Conservation (phyloP, 2,329 filamentous ascomycete species). For the Cladosporium sp. region DNA sequence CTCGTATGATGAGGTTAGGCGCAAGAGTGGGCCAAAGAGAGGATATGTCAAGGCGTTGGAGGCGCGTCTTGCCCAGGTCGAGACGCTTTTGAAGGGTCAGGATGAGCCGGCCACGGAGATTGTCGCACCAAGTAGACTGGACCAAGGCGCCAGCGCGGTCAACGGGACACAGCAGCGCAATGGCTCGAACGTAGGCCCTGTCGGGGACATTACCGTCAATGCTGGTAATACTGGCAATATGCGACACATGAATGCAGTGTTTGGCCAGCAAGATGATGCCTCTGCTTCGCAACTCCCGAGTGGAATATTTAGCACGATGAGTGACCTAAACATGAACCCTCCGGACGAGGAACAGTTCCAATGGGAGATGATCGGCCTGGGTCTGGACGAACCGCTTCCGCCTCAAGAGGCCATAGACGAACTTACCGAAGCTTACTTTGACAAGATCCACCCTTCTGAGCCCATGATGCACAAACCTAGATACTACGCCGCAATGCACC, state of each 20-base stretch:
- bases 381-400: slow-evolving; percentile 75
- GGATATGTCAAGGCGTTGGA: slow-evolving; percentile 93
- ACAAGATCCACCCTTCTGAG: slow-evolving; percentile 77
- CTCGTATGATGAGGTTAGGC: slow-evolving; percentile 84
- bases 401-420: slow-evolving; percentile 77
- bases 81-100: slow-evolving; percentile 79
- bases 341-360: slow-evolving; percentile 45
- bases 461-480: slow-evolving; percentile 87
- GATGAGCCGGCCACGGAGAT: slow-evolving; percentile 20
- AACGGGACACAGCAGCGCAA: neutral
- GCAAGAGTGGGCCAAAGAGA: slow-evolving; percentile 90
- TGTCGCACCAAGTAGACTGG: neutral
- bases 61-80: slow-evolving; percentile 79
- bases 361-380: slow-evolving; percentile 81
- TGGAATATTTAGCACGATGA: neutral
- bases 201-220: slow-evolving; percentile 16
- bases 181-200: slow-evolving; percentile 16
- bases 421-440: slow-evolving; percentile 80
- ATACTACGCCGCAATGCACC: slow-evolving; percentile 81
- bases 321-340: neutral
- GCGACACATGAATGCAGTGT: slow-evolving; percentile 7
- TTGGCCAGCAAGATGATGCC: neutral
- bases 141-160: neutral
- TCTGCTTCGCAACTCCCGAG: neutral
- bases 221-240: slow-evolving; percentile 11